These are phyloP conservation scores for Sideroxylon spinosum DNA, from an alignment of 179 eudicot genomes.

Conservation along the genomic window DNA sequence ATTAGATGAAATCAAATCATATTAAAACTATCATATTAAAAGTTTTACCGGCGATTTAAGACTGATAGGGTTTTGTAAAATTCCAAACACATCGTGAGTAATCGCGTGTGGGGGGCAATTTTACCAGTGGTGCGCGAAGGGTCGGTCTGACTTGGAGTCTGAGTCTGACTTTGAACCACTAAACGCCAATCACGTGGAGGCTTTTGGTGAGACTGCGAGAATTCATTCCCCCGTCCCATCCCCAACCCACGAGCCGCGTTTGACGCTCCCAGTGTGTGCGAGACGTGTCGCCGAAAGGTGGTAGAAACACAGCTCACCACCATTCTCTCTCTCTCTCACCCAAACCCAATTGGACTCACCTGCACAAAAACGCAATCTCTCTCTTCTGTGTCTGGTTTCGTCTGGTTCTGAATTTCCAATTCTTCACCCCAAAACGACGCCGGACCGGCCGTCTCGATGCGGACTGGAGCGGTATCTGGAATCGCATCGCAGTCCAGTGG, in stretches of 20 bases:
- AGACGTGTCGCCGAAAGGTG: not conserved
- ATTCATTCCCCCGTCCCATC: not conserved
- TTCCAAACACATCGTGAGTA: no score
- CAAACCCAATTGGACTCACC: not conserved
- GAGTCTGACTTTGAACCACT: not conserved
- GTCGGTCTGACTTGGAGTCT: not conserved
- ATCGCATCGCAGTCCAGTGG: not conserved
- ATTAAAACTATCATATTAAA: no score
- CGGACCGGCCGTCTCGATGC: not conserved
- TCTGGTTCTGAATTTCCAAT: not conserved
- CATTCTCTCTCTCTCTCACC: not conserved
- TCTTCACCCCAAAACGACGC: not conserved
- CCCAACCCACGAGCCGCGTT: not conserved
- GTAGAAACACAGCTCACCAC: slow-evolving; percentile 7
- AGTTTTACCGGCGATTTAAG: no score
- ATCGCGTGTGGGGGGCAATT: no score
- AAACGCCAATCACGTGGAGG: not conserved
- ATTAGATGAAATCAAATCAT: no score
- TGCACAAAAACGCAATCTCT: not conserved
- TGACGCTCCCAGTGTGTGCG: slow-evolving; percentile 3
- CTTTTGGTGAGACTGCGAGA: not conserved
- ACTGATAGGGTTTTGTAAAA: no score
- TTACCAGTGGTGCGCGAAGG: no score
- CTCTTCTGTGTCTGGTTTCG: not conserved
- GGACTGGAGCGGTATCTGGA: not conserved